These are phyloP conservation scores for Globisporangium yorkense DNA, from an alignment of 352 stramenopile genomes.

Conservation along the genomic window DNA sequence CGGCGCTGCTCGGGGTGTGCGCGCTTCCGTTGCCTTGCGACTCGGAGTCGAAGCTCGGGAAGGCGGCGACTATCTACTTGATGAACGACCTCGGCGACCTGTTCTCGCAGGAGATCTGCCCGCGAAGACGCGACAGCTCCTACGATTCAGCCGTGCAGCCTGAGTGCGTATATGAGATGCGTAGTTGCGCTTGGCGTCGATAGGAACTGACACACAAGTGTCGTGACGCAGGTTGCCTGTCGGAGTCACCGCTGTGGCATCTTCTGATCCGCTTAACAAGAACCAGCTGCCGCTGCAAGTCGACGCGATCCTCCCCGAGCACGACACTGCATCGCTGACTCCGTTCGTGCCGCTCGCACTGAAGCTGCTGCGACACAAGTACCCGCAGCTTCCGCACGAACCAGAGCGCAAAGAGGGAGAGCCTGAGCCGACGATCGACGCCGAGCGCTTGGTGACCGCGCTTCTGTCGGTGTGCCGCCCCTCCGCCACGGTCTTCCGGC, in stretches of 20 bases:
- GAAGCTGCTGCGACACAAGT: constrained; percentile 41
- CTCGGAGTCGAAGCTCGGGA: constrained; percentile 10
- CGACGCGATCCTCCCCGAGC: constrained; percentile 55
- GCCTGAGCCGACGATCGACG: constrained; percentile 18
- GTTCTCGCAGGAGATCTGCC: constrained; percentile 47
- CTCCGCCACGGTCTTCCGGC: constrained; percentile 49
- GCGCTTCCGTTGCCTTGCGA: constrained; percentile 17
- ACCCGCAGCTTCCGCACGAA: constrained; percentile 32
- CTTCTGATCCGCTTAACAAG: constrained; percentile 10
- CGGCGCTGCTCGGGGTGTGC: constrained; percentile 41
- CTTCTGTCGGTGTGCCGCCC: constrained; percentile 38
- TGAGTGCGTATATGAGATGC: constrained; percentile 28
- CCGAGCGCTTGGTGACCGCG: constrained; percentile 22
- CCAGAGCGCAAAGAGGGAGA: neutral
- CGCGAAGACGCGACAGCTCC: constrained; percentile 20
- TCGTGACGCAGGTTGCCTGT: constrained; percentile 37
- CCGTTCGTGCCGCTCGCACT: constrained; percentile 35
- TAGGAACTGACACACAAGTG: neutral
- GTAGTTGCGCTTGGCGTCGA: neutral
- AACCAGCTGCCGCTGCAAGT: constrained; percentile 37
- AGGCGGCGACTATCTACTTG: constrained; percentile 41
- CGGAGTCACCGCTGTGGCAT: constrained; percentile 29
- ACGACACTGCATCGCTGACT: constrained; percentile 38
- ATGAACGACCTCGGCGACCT: constrained; percentile 64
- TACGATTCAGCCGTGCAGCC: constrained; percentile 46